Evolutionary conservation across 2,329 filamentous ascomycete genomes (phyloP), one percentile per base, ranked within the genome.

Genomic region (Botrytis byssoidea): DNA sequence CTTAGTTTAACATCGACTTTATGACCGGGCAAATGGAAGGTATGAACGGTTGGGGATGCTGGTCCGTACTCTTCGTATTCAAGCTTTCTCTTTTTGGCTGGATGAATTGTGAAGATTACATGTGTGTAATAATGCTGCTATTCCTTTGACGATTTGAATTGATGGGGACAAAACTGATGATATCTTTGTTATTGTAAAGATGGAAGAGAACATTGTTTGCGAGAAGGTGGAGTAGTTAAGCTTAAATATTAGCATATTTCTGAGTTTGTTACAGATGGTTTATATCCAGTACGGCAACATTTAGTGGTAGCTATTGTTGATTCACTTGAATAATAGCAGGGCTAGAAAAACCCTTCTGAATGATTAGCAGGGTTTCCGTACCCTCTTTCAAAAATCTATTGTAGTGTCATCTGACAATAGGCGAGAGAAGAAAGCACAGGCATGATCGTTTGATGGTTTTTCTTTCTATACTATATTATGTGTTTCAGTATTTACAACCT

Each of bases 311-410:
- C 12, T 51, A 51, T 51, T 2, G n/a, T 51, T n/a, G 7, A n/a
- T 51, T 14, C 10, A 14, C 12, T n/a, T n/a, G 12, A n/a, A n/a
- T n/a, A 4, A 25, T 5, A n/a, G 10, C 25, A 5, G 22, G 10
- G 10, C 25, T 51, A 51, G 10, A 51, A n/a, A 14, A 2, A 2
- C 2, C 0, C 4, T n/a, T 51, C 6, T 5, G 10, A 14, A 14
- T n/a, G 14, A n/a, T n/a, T 51, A 14, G 12, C 48, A 51, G 10
- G 48, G 10, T n/a, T 51, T 25, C 4, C 25, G 48, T 51, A n/a
- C 25, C 48, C 48, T 5, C 10, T 1, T n/a, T 7, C 10, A 51
- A 7, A 51, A 25, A n/a, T 14, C 4, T 7, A n/a, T 51, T 22
- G 20, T 0, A 25, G 8, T 14, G 5, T n/a, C 5, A 7, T n/a